A percentile compares a stretch with the other conserved stretches of the same genome.
phyloP scores from a whole-genome alignment of 805 yeast species.

The Wickerhamomyces ciferrii region DNA sequence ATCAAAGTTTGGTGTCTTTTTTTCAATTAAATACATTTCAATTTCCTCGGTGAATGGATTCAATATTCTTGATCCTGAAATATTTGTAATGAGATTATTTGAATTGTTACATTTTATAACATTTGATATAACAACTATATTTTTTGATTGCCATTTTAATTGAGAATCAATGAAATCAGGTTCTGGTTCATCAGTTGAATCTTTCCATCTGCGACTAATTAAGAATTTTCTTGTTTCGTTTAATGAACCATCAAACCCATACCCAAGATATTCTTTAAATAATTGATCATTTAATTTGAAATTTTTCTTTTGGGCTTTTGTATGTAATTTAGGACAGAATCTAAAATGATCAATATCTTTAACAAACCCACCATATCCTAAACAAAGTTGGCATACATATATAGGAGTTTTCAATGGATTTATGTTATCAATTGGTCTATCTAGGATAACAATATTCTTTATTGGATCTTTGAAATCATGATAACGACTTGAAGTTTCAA shows the following conservation, averaged over 20 bases:
- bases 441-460: too few relatives aligned
- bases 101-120: neutral
- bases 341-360: neutral
- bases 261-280: too few relatives aligned
- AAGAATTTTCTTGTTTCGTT: too few relatives aligned
- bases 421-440: neutral
- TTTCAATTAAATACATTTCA: neutral
- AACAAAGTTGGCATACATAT: neutral
- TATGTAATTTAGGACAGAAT: too few relatives aligned
- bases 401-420: neutral
- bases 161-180: neutral
- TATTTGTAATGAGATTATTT: neutral
- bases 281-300: too few relatives aligned
- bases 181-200: too few relatives aligned
- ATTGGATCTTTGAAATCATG: neutral
- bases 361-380: neutral
- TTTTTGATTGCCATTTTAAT: neutral
- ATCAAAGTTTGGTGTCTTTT: neutral
- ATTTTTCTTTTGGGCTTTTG: too few relatives aligned
- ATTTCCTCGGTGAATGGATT: neutral
- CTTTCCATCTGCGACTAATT: too few relatives aligned
- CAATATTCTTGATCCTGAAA: neutral
- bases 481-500: neutral
- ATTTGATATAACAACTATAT: neutral
- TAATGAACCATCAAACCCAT: too few relatives aligned